phyloP scores from a whole-genome alignment of 306 rosid species.

The Malus sieversii region DNA sequence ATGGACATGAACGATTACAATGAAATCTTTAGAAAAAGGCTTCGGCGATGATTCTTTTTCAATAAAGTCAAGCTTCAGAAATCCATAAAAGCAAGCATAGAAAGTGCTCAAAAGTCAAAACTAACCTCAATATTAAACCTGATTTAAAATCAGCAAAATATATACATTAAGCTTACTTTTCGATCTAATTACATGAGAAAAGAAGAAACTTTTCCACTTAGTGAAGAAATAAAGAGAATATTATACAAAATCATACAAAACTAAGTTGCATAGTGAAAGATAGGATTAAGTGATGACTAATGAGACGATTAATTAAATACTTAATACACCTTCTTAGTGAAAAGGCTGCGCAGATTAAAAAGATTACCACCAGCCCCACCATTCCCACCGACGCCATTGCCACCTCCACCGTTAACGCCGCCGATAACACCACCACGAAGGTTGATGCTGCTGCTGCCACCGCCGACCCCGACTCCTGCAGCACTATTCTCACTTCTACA shows the following conservation, averaged over 20 bases:
- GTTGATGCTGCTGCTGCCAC: constrained; percentile 1
- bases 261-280: not conserved
- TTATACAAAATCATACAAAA: not conserved
- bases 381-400: constrained; percentile 15
- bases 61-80: too few relatives aligned
- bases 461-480: constrained; percentile 7
- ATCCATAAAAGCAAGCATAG: too few relatives aligned
- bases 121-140: not conserved
- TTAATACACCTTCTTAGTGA: constrained; percentile 60
- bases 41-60: too few relatives aligned
- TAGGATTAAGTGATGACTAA: constrained; percentile 31
- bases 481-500: constrained; percentile 59
- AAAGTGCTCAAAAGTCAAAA: not conserved
- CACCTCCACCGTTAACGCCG: constrained; percentile 10
- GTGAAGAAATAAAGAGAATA: not conserved
- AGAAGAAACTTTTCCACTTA: not conserved
- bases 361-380: constrained; percentile 50
- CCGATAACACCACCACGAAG: constrained; percentile 2
- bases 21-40: fast-evolving
- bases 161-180: not conserved
- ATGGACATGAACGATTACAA: too few relatives aligned
- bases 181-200: not conserved
- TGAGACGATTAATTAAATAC: constrained; percentile 21
- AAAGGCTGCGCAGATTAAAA: constrained; percentile 73
- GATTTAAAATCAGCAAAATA: not conserved